These are phyloP conservation scores for Fusarium sambucinum DNA, from an alignment of 2,329 filamentous ascomycete genomes.

Conservation along the genomic window DNA sequence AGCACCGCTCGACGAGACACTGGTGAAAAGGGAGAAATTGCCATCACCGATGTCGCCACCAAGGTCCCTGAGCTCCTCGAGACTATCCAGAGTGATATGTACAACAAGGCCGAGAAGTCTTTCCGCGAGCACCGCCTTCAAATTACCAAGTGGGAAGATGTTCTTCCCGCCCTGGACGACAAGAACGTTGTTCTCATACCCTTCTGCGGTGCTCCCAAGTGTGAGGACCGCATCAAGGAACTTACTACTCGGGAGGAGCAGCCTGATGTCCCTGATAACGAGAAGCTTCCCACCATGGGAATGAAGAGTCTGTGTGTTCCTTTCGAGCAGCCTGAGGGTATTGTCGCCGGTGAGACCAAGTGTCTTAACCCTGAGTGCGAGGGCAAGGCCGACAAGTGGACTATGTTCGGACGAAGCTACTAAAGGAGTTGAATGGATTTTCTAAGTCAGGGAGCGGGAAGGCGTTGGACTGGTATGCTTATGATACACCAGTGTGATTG, in stretches of 20 bases:
- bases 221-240: slow-evolving; percentile 96
- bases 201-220: slow-evolving; percentile 83
- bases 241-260: slow-evolving; percentile 80
- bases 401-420: slow-evolving; percentile 88
- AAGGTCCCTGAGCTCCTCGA: slow-evolving; percentile 86
- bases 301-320: slow-evolving; percentile 79
- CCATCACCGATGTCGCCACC: slow-evolving; percentile 77
- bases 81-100: slow-evolving; percentile 88
- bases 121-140: slow-evolving; percentile 85
- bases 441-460: slow-evolving; percentile 43
- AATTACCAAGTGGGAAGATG: slow-evolving; percentile 89
- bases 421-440: slow-evolving; percentile 51
- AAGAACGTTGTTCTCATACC: slow-evolving; percentile 96
- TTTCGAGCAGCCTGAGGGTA: slow-evolving; percentile 86
- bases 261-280: slow-evolving; percentile 63
- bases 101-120: slow-evolving; percentile 77
- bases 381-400: slow-evolving; percentile 82
- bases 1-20: slow-evolving; percentile 90
- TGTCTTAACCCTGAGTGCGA: slow-evolving; percentile 91
- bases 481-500: slow-evolving; percentile 50
- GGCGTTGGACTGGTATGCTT: slow-evolving; percentile 48
- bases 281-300: slow-evolving; percentile 69
- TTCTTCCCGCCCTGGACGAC: slow-evolving; percentile 87
- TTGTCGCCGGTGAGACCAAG: slow-evolving; percentile 85
- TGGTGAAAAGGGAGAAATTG: slow-evolving; percentile 83